Evolutionary conservation across 2,329 filamentous ascomycete genomes (phyloP).

Genomic region (Aureobasidium melanogenum): DNA sequence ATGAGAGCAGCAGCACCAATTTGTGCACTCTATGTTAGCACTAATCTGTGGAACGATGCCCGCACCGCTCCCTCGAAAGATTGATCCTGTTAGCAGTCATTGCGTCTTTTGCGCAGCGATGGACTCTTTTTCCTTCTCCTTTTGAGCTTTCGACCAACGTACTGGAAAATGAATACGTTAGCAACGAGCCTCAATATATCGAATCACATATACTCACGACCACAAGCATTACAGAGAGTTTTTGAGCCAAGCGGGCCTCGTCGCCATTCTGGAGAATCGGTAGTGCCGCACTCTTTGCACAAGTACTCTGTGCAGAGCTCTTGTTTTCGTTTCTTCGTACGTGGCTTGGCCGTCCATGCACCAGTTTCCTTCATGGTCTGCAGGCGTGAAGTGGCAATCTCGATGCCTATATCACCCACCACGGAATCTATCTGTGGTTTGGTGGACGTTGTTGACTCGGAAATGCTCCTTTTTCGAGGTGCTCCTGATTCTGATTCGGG

Average conservation of each 20-base stretch:
- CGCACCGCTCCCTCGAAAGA: not conserved
- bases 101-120: not conserved
- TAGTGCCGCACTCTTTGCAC: constrained; percentile 1
- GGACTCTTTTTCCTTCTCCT: too few species aligned
- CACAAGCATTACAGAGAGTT: constrained; percentile 2
- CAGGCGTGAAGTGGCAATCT: not conserved
- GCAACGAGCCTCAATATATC: not conserved
- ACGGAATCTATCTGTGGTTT: not conserved
- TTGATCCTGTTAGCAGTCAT: not conserved
- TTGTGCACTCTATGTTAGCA: not conserved
- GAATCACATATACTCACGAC: not conserved
- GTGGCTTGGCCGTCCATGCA: not conserved
- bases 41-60: not conserved
- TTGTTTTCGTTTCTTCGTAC: not conserved
- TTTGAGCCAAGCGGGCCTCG: not conserved
- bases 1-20: not conserved
- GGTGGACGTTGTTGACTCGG: not conserved
- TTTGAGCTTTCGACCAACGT: not conserved
- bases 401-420: not conserved
- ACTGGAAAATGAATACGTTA: not conserved
- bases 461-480: not conserved
- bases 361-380: not conserved
- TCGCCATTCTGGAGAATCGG: constrained; percentile 1
- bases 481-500: not conserved
- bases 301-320: not conserved